phyloP scores from a whole-genome alignment of 345 rosid species.

The Angophora floribunda region DNA sequence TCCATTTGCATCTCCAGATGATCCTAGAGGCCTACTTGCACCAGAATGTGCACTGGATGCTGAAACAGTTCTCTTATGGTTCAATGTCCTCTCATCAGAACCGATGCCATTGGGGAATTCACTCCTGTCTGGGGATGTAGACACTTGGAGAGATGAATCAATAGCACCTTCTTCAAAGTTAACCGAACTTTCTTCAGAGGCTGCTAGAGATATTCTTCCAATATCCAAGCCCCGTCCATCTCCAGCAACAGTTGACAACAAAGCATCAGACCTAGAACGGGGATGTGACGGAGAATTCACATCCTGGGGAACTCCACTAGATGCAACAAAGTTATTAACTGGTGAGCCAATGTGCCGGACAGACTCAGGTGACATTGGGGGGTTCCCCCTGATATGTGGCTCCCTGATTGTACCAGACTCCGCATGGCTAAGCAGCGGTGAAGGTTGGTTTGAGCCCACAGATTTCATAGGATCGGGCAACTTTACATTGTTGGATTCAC shows the following conservation, averaged over 20 bases:
- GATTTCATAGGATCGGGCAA: slow-evolving; percentile 68
- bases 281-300: slow-evolving; percentile 56
- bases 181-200: slow-evolving; percentile 40
- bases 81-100: slow-evolving; percentile 27
- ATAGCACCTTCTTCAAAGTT: slow-evolving; percentile 32
- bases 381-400: slow-evolving; percentile 8
- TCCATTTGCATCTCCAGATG: slow-evolving; percentile 43
- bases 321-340: slow-evolving; percentile 21
- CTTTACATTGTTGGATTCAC: slow-evolving; percentile 80
- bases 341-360: slow-evolving; percentile 31
- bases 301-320: slow-evolving; percentile 30
- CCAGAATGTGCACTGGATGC: slow-evolving; percentile 35
- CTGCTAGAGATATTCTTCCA: slow-evolving; percentile 33
- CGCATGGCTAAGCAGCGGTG: slow-evolving; percentile 38
- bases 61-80: slow-evolving; percentile 51
- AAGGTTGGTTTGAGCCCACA: slow-evolving; percentile 43
- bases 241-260: slow-evolving; percentile 33
- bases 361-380: slow-evolving; percentile 40
- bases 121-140: slow-evolving; percentile 41
- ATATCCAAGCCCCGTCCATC: slow-evolving; percentile 42
- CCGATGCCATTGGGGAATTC: slow-evolving; percentile 28
- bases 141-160: slow-evolving; percentile 32
- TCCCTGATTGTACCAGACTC: slow-evolving; percentile 33
- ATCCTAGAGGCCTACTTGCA: slow-evolving; percentile 40
- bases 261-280: slow-evolving; percentile 44